Evolutionary conservation across 441 rosid species (phyloP).

Genomic region (Adansonia gregorii): DNA sequence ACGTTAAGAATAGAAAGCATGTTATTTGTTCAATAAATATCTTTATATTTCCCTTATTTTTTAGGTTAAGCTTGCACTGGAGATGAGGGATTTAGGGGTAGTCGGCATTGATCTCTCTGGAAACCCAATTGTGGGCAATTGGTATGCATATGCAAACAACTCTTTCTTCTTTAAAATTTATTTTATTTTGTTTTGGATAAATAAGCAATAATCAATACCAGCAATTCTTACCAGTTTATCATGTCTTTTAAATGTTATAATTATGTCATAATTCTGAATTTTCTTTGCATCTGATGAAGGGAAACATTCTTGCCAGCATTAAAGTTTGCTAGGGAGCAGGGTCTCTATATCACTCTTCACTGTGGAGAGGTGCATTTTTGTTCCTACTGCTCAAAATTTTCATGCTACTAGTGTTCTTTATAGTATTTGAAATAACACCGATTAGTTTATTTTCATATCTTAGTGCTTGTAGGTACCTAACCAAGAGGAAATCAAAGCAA

Average conservation of each 20-base stretch:
- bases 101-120: slow-evolving; percentile 97
- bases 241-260: background rate
- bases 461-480: slow-evolving; percentile 90
- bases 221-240: slow-evolving; percentile 9
- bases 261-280: slow-evolving; percentile 17
- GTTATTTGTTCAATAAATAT: slow-evolving; percentile 3
- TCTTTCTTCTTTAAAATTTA: background rate
- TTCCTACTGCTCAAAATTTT: slow-evolving; percentile 23
- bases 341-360: slow-evolving; percentile 82
- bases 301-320: slow-evolving; percentile 81
- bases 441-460: slow-evolving; percentile 53
- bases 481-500: slow-evolving; percentile 71
- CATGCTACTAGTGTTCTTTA: slow-evolving; percentile 8
- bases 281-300: slow-evolving; percentile 20
- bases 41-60: slow-evolving; percentile 13
- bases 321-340: slow-evolving; percentile 70
- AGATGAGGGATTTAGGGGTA: slow-evolving; percentile 76
- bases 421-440: slow-evolving; percentile 29
- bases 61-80: slow-evolving; percentile 89
- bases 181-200: background rate
- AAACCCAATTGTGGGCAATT: slow-evolving; percentile 83
- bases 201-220: background rate
- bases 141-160: slow-evolving; percentile 46
- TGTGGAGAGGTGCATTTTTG: slow-evolving; percentile 83
- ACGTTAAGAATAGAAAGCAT: slow-evolving; percentile 35